Conservation (phyloP, 129 eudicot genomes). For the Flaveria brownii region DNA sequence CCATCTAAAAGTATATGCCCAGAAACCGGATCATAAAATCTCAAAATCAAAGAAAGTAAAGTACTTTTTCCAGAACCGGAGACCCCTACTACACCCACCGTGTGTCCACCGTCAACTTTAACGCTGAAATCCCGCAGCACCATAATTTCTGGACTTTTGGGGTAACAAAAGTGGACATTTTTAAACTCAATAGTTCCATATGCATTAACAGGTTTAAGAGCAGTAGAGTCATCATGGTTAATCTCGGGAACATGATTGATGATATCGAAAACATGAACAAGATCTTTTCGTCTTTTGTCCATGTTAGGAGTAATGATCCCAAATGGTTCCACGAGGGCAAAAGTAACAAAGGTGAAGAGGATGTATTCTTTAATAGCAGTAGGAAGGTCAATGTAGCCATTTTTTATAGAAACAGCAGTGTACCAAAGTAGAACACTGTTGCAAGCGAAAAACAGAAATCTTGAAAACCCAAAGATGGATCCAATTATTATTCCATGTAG, state of each 20-base stretch:
- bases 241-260: slow-evolving; percentile 56
- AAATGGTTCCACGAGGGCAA: slow-evolving; percentile 59
- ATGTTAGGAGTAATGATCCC: slow-evolving; percentile 46
- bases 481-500: slow-evolving; percentile 55
- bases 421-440: slow-evolving; percentile 64
- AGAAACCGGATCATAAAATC: slow-evolving; percentile 58
- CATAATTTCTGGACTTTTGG: slow-evolving; percentile 48
- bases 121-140: slow-evolving; percentile 56
- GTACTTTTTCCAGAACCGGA: slow-evolving; percentile 75
- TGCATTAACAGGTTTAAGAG: slow-evolving; percentile 53
- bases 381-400: slow-evolving; percentile 42
- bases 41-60: slow-evolving; percentile 50
- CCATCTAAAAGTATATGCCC: slow-evolving; percentile 61
- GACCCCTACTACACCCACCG: slow-evolving; percentile 61
- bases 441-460: slow-evolving; percentile 59
- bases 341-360: slow-evolving; percentile 62
- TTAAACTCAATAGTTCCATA: slow-evolving; percentile 61
- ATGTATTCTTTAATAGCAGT: slow-evolving; percentile 60
- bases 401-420: slow-evolving; percentile 44
- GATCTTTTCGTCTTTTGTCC: slow-evolving; percentile 51
- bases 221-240: slow-evolving; percentile 43
- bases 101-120: slow-evolving; percentile 58
- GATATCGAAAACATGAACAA: slow-evolving; percentile 42
- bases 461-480: slow-evolving; percentile 50
- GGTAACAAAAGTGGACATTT: slow-evolving; percentile 52